Conservation (phyloP, 768 basidiomycete species). For the Suillus subalutaceus region DNA sequence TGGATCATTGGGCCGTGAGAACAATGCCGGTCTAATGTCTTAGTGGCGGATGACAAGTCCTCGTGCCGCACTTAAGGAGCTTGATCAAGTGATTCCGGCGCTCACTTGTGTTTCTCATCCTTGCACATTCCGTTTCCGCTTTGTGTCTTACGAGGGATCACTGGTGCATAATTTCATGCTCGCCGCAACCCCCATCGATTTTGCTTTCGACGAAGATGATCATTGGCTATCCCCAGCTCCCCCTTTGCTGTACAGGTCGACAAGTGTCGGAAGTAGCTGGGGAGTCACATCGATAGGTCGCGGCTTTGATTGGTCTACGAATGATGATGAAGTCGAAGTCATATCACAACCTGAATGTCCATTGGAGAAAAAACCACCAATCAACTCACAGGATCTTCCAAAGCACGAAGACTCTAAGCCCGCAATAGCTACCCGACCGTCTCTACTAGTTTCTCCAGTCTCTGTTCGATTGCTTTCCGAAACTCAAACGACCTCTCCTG, state of each 20-base stretch:
- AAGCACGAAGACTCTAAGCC: slow-evolving; percentile 13
- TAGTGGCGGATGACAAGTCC: slow-evolving; percentile 3
- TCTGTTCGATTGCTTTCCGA: slow-evolving; percentile 28
- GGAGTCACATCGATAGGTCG: slow-evolving; percentile 84
- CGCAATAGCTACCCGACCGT: slow-evolving; percentile 15
- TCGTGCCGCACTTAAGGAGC: not conserved
- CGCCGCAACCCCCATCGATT: slow-evolving; percentile 58
- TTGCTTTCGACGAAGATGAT: slow-evolving; percentile 70
- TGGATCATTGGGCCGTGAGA: slow-evolving; percentile 7
- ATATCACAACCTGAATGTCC: slow-evolving; percentile 11
- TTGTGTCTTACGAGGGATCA: not conserved
- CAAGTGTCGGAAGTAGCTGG: slow-evolving; percentile 79
- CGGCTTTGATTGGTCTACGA: slow-evolving; percentile 74
- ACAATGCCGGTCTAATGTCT: not conserved
- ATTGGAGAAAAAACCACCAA: slow-evolving; percentile 14
- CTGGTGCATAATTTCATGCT: slow-evolving; percentile 45
- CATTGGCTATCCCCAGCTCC: slow-evolving; percentile 57
- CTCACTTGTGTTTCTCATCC: slow-evolving; percentile 8
- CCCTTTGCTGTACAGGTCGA: slow-evolving; percentile 56
- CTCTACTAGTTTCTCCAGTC: slow-evolving; percentile 19
- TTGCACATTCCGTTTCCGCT: not conserved
- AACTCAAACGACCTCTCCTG: slow-evolving; percentile 24
- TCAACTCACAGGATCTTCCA: slow-evolving; percentile 20
- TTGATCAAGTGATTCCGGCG: slow-evolving; percentile 5
- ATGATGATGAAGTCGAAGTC: slow-evolving; percentile 30